A percentile compares a stretch with the other conserved stretches of the same genome.
Evolutionary conservation across 73 alveolate species (phyloP).

Genomic region (Symbiodinium natans): DNA sequence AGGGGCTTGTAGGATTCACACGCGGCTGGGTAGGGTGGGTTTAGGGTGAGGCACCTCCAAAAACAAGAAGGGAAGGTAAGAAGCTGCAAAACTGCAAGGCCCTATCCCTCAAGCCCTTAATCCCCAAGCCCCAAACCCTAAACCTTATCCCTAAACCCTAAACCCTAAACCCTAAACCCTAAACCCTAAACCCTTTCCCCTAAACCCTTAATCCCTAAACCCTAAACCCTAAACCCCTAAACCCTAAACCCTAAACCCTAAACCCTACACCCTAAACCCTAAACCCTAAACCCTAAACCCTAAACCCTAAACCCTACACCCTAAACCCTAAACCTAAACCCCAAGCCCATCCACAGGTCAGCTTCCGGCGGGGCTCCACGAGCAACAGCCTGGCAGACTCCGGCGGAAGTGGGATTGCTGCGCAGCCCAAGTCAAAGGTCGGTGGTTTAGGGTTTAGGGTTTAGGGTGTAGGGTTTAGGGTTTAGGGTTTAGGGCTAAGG

Average conservation of each 20-base stretch:
- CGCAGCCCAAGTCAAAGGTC: neutral
- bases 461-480: neutral
- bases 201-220: no score
- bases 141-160: no score
- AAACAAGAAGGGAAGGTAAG: neutral
- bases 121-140: neutral
- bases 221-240: neutral
- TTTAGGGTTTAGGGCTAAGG: neutral
- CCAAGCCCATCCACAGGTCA: neutral
- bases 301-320: neutral
- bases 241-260: neutral
- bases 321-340: neutral
- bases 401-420: neutral
- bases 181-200: no score
- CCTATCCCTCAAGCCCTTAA: neutral
- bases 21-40: no score
- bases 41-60: no score
- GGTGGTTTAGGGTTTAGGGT: neutral
- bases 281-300: neutral
- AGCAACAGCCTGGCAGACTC: slow-evolving; percentile 5
- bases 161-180: neutral
- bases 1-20: no score
- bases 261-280: neutral
- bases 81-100: neutral
- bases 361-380: slow-evolving; percentile 9